Conservation (phyloP, 208 protist species). For the Naegleria lovaniensis region DNA sequence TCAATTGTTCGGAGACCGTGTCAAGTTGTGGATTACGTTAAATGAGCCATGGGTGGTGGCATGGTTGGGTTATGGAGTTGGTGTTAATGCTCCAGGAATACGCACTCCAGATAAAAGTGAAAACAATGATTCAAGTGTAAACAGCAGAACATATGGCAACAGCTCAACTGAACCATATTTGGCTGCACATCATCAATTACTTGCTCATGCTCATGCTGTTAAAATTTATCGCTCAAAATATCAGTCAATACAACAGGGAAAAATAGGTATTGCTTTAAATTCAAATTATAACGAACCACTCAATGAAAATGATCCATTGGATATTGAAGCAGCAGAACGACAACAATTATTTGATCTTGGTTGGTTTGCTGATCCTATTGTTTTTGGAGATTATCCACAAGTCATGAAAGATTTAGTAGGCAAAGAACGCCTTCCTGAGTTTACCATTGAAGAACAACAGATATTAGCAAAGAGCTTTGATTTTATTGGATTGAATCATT, state of each 20-base stretch:
- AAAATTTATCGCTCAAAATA: slow-evolving; percentile 13
- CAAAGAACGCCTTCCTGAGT: neutral
- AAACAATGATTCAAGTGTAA: neutral
- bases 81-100: slow-evolving; percentile 5
- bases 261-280: slow-evolving; percentile 30
- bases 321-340: slow-evolving; percentile 20
- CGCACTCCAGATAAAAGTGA: neutral
- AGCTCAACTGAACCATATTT: neutral
- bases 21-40: slow-evolving; percentile 34
- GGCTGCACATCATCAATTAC: neutral
- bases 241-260: neutral
- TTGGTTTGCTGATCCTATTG: slow-evolving; percentile 34
- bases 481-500: slow-evolving; percentile 29
- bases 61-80: neutral
- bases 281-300: neutral
- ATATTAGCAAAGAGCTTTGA: neutral
- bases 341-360: slow-evolving; percentile 24
- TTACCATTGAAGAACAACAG: neutral
- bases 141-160: neutral
- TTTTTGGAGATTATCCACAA: slow-evolving; percentile 31
- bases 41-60: slow-evolving; percentile 16
- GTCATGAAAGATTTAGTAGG: neutral
- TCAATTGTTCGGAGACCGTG: slow-evolving; percentile 22
- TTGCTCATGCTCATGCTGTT: neutral
- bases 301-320: neutral